A percentile compares a stretch with the other conserved stretches of the same genome.
phyloP scores from a whole-genome alignment of 495 filamentous ascomycete species.

The Trichoderma virens region DNA sequence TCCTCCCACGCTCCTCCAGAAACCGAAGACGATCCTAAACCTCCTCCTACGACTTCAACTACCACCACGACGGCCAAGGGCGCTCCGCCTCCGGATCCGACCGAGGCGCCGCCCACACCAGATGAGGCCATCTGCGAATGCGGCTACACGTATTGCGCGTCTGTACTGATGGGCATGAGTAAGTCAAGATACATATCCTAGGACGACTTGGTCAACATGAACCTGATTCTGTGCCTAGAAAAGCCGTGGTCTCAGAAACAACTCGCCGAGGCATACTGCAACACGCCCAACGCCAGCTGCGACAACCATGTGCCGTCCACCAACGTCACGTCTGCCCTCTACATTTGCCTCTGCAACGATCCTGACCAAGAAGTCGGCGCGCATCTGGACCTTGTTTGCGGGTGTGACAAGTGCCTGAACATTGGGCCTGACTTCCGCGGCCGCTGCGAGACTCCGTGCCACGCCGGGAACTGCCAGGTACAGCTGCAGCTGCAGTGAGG shows the following conservation, averaged over 20 bases:
- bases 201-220: not conserved
- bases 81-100: not conserved
- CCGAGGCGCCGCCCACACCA: not conserved
- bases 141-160: slow-evolving; percentile 10
- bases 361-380: slow-evolving; percentile 2
- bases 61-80: not conserved
- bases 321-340: slow-evolving; percentile 2
- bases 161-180: slow-evolving; percentile 6
- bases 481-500: not conserved
- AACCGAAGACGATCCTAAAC: not conserved
- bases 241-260: slow-evolving; percentile 1
- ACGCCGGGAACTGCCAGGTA: not conserved
- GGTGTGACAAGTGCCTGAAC: slow-evolving; percentile 9
- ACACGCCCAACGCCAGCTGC: not conserved
- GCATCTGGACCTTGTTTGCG: not conserved
- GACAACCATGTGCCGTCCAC: not conserved
- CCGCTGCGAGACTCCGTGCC: slow-evolving; percentile 6
- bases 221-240: not conserved
- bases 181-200: not conserved
- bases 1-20: not conserved
- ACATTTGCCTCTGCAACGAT: slow-evolving; percentile 10
- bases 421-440: slow-evolving; percentile 9
- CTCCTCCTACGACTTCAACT: not conserved
- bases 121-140: not conserved
- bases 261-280: slow-evolving; percentile 3